Evolutionary conservation across 495 filamentous ascomycete genomes (phyloP), one percentile per base, ranked within the genome.

Genomic region (Daldinia bambusicola): DNA sequence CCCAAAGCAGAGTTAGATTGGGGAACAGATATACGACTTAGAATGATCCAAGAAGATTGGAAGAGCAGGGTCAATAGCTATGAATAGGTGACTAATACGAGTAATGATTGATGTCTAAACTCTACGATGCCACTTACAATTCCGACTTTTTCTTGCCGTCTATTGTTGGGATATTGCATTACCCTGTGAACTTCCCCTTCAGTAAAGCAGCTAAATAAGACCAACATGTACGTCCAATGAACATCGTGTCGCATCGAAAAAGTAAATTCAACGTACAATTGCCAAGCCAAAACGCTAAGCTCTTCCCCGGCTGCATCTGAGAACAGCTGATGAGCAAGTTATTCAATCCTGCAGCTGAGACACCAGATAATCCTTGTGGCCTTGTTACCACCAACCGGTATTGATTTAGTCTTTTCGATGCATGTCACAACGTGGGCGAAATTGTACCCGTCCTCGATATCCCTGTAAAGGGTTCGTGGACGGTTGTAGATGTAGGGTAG

Each of bases 391-490:
- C 66, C 31, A 68, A 68, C 51, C 51, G 26, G 56, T 56, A 55
- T 62, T 32, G 14, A 55, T 20, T 20, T 30, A 38, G 37, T 36
- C 55, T 58, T 55, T 22, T 20, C 45, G n/a, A 48, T 56, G 56
- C 12, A 51, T 62, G 10, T 55, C 50, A 51, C 59, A 57, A 26
- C 57, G 36, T 48, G 36, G 43, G 40, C 14, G 48, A 34, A 61
- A 32, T 61, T 57, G 61, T 61, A 50, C 34, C 63, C 62, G 37
- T 56, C 20, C 36, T 18, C 22, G 6, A 9, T 34, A 70, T 61
- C 68, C 68, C 50, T 66, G 68, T 26, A 43, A 20, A 10, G 43
- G 43, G 18, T 48, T 58, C 69, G 38, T 58, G 1, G 26, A 26
- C 26, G 26, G 26, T 26, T 36, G 31, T 52, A 53, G 14, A 55